A percentile compares a stretch with the other conserved stretches of the same genome.
phyloP scores from a whole-genome alignment of 768 basidiomycete genomes.

The Mycena kentingensis region DNA sequence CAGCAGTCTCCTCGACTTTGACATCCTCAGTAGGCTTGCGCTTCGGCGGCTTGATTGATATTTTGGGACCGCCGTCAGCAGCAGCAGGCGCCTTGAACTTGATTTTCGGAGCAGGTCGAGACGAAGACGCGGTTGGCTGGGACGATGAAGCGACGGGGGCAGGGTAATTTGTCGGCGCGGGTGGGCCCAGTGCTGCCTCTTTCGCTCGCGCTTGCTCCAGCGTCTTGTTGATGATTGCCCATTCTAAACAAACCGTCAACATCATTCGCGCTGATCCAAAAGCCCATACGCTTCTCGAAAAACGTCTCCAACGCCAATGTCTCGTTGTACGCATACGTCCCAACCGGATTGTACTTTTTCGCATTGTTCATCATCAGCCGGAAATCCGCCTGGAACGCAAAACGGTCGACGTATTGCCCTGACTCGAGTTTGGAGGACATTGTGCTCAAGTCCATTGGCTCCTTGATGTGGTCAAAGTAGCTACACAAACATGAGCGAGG shows the following conservation, averaged over 20 bases:
- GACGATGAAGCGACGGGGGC: slow-evolving; percentile 36
- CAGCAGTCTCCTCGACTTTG: slow-evolving; percentile 40
- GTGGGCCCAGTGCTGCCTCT: slow-evolving; percentile 43
- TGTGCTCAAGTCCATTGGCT: slow-evolving; percentile 94
- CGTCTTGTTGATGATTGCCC: slow-evolving; percentile 85
- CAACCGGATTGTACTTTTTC: slow-evolving; percentile 76
- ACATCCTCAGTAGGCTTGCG: slow-evolving; percentile 32
- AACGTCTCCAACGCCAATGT: slow-evolving; percentile 74
- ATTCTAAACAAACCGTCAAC: slow-evolving; percentile 52
- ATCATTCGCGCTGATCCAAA: neutral
- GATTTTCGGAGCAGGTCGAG: slow-evolving; percentile 54
- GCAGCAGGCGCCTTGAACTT: slow-evolving; percentile 62
- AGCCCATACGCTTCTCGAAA: slow-evolving; percentile 80
- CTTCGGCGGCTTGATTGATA: slow-evolving; percentile 32
- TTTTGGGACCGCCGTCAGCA: slow-evolving; percentile 27
- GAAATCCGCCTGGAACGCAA: slow-evolving; percentile 85
- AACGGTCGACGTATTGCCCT: slow-evolving; percentile 83
- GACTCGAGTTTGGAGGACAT: slow-evolving; percentile 84
- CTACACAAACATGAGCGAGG: slow-evolving; percentile 39
- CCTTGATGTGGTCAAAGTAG: slow-evolving; percentile 87
- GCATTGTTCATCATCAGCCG: slow-evolving; percentile 87
- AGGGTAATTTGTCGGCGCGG: slow-evolving; percentile 41
- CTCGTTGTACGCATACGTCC: slow-evolving; percentile 73
- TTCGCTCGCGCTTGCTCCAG: slow-evolving; percentile 61
- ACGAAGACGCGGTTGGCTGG: slow-evolving; percentile 36